phyloP scores from a whole-genome alignment of 129 eudicot genomes.

The Rutidosis leptorrhynchoides region DNA sequence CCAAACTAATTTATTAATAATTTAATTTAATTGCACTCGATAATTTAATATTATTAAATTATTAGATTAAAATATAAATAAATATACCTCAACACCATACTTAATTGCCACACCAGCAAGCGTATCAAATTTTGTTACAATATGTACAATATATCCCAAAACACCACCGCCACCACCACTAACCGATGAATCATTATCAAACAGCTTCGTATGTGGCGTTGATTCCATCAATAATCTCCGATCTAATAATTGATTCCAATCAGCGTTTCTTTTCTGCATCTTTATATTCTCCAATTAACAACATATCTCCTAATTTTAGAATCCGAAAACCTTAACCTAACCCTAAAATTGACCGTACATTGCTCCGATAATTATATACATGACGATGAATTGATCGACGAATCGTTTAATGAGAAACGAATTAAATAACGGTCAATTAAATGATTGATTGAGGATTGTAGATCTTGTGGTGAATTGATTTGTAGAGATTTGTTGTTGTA shows the following conservation, averaged over 20 bases:
- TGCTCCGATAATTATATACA: constrained; percentile 2
- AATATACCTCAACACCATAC: constrained; percentile 89
- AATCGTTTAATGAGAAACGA: not conserved
- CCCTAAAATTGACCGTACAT: constrained; percentile 24
- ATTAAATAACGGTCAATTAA: not conserved
- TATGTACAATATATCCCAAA: constrained; percentile 53
- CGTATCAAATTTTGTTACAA: constrained; percentile 76
- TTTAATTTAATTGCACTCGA: not conserved
- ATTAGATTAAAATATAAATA: not conserved
- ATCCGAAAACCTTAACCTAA: constrained; percentile 2
- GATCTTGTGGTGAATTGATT: constrained; percentile 15
- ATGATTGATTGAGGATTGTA: constrained; percentile 9
- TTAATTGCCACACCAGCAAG: constrained; percentile 95
- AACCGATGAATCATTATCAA: constrained; percentile 32
- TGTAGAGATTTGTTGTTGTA: not conserved
- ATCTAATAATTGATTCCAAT: constrained; percentile 16
- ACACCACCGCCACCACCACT: constrained; percentile 35
- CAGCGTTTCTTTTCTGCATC: constrained; percentile 31
- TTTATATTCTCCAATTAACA: constrained; percentile 29
- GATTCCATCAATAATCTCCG: constrained; percentile 35
- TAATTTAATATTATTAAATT: too few relatives aligned
- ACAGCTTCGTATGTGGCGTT: constrained; percentile 24
- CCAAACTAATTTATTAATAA: not conserved
- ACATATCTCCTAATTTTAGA: constrained; percentile 18
- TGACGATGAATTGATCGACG: not conserved